Conservation (phyloP, 1,284 basidiomycete species). For the Rhodotorula sp. region DNA sequence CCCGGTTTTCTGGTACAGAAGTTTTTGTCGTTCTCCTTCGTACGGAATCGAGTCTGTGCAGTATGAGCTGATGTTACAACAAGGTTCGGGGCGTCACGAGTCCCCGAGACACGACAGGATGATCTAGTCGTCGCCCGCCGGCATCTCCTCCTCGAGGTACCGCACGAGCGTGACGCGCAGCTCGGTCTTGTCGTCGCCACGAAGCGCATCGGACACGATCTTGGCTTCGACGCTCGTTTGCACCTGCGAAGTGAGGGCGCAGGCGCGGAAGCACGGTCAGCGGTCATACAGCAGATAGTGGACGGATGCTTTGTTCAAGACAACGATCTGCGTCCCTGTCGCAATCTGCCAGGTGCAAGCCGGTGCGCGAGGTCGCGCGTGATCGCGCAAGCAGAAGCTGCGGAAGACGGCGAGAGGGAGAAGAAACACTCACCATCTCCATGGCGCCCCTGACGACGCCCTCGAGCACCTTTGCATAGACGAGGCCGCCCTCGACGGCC, state of each 20-base stretch:
- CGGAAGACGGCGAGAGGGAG: background rate
- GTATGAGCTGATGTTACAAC: too few species aligned
- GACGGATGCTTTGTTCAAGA: too few species aligned
- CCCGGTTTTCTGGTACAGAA: background rate
- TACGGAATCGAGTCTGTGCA: too few species aligned
- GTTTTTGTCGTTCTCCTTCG: background rate
- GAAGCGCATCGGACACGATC: constrained; percentile 85
- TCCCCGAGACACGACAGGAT: too few species aligned
- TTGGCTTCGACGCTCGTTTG: constrained; percentile 93
- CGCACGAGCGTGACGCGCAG: constrained; percentile 86
- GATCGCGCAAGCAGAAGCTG: too few species aligned
- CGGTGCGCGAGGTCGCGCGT: too few species aligned
- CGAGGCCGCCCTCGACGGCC: constrained; percentile 81
- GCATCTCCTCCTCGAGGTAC: constrained; percentile 85
- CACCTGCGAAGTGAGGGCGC: constrained; percentile 60
- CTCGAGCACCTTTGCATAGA: constrained; percentile 95
- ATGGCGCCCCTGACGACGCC: constrained; percentile 90
- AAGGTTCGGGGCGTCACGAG: too few species aligned
- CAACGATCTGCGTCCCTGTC: too few species aligned
- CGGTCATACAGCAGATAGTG: too few species aligned
- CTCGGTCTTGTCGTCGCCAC: constrained; percentile 93
- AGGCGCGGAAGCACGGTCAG: too few species aligned
- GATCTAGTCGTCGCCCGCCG: constrained; percentile 32
- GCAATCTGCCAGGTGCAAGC: too few species aligned
- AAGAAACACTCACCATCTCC: constrained; percentile 77